These are phyloP conservation scores for Pseudohalonectria lignicola DNA, from an alignment of 2,329 filamentous ascomycete species.

Conservation along the genomic window DNA sequence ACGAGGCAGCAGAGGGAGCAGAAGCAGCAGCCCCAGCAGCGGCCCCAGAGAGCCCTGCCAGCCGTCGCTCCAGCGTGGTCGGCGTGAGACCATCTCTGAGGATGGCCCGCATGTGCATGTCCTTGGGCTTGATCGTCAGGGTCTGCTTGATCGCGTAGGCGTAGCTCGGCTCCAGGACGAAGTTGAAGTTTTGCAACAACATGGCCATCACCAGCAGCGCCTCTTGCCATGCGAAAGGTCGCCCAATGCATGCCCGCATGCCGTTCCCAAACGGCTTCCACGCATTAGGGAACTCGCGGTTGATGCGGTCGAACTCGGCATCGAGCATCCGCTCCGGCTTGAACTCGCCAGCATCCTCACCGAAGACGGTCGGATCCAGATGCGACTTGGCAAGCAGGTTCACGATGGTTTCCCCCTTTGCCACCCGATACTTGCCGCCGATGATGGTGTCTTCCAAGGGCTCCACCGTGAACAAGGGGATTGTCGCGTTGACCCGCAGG, in stretches of 20 bases:
- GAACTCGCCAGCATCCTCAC: constrained; percentile 54
- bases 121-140: constrained; percentile 49
- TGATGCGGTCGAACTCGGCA: constrained; percentile 50
- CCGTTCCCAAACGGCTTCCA: constrained; percentile 57
- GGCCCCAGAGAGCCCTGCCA: constrained; percentile 17
- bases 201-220: constrained; percentile 49
- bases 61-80: constrained; percentile 28
- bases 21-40: not conserved
- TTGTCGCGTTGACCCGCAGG: constrained; percentile 37
- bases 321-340: constrained; percentile 63
- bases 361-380: constrained; percentile 51
- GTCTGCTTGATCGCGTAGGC: constrained; percentile 38
- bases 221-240: constrained; percentile 68
- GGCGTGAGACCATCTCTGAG: constrained; percentile 47
- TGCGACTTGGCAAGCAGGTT: constrained; percentile 44
- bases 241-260: constrained; percentile 56
- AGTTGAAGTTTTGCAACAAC: constrained; percentile 61
- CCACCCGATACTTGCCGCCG: constrained; percentile 49
- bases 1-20: not conserved
- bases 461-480: constrained; percentile 25
- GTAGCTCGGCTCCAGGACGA: constrained; percentile 46
- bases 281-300: constrained; percentile 45
- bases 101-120: constrained; percentile 48
- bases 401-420: constrained; percentile 36
- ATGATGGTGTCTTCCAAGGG: constrained; percentile 33